These are phyloP conservation scores for Gymnopilus junonius DNA, from an alignment of 768 basidiomycete species.

Conservation along the genomic window DNA sequence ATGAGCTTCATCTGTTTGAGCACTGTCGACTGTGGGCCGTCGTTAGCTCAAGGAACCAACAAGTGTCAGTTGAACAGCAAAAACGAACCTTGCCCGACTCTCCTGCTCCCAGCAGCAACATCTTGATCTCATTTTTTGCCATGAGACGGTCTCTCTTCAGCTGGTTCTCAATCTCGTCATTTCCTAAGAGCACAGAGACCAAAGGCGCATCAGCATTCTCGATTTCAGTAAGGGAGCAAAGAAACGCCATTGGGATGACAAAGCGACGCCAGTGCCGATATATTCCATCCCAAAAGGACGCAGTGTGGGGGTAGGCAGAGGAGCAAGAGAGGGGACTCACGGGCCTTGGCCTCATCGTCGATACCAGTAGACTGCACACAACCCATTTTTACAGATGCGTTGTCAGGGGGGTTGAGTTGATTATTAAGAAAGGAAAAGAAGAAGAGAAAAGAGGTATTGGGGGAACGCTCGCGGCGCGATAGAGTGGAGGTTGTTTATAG, in stretches of 20 bases:
- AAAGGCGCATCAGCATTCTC: not conserved
- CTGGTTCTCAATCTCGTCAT: conserved; percentile 93
- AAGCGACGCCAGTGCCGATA: too few relatives aligned
- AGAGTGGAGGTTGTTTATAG: not conserved
- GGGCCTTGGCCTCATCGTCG: conserved; percentile 84
- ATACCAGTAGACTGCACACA: conserved; percentile 72
- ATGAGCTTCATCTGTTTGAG: conserved; percentile 99
- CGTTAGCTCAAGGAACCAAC: not conserved
- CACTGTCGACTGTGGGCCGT: conserved; percentile 70
- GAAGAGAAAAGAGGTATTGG: not conserved
- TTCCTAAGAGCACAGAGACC: conserved; percentile 51
- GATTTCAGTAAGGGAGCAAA: not conserved
- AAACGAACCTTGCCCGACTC: conserved; percentile 88
- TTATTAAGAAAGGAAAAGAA: not conserved
- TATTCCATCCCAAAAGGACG: too few relatives aligned
- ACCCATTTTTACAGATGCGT: conserved; percentile 53
- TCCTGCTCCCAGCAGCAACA: conserved; percentile 94
- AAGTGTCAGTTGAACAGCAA: not conserved
- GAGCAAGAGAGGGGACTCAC: conserved; percentile 47
- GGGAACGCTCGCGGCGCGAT: not conserved
- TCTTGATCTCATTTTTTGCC: conserved; percentile 95
- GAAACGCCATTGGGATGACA: not conserved
- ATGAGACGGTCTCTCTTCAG: conserved; percentile 86
- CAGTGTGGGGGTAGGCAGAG: too few relatives aligned
- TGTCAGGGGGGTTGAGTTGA: conserved; percentile 6